Evolutionary conservation across 2,329 filamentous ascomycete species (phyloP).

Genomic region (Microcyclosporella mali): DNA sequence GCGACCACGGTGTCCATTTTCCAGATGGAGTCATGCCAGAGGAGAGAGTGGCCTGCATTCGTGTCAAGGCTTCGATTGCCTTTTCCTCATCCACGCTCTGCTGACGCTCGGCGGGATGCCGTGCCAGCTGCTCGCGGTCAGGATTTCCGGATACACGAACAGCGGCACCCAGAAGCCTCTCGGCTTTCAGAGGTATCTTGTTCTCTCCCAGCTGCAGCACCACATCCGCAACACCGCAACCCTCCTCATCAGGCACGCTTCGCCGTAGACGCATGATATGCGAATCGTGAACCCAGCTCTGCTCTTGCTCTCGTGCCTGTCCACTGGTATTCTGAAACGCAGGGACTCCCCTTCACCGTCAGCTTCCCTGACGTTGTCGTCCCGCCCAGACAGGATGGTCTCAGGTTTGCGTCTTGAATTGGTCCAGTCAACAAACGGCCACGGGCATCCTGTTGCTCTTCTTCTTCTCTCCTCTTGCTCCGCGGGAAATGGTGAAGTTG

Average conservation of each 20-base stretch:
- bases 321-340: too few relatives aligned
- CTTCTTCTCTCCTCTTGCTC: too few relatives aligned
- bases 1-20: conserved; percentile 14
- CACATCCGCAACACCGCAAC: conserved; percentile 8
- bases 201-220: conserved; percentile 15
- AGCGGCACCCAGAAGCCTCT: conserved; percentile 13
- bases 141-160: conserved; percentile 6
- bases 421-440: too few relatives aligned
- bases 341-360: not conserved
- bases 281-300: not conserved
- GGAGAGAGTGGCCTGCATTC: conserved; percentile 11
- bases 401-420: too few relatives aligned
- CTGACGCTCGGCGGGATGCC: not conserved
- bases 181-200: conserved; percentile 15
- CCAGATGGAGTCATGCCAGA: not conserved
- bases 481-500: too few relatives aligned
- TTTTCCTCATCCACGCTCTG: conserved; percentile 6
- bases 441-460: too few relatives aligned
- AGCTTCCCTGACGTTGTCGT: not conserved
- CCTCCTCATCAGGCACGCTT: not conserved
- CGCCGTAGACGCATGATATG: not conserved
- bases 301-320: too few relatives aligned
- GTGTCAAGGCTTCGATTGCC: conserved; percentile 11
- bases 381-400: too few relatives aligned
- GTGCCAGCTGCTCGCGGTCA: too few relatives aligned